Conservation (phyloP, 2,329 filamentous ascomycete species). For the Chaetomiaceae sp. region DNA sequence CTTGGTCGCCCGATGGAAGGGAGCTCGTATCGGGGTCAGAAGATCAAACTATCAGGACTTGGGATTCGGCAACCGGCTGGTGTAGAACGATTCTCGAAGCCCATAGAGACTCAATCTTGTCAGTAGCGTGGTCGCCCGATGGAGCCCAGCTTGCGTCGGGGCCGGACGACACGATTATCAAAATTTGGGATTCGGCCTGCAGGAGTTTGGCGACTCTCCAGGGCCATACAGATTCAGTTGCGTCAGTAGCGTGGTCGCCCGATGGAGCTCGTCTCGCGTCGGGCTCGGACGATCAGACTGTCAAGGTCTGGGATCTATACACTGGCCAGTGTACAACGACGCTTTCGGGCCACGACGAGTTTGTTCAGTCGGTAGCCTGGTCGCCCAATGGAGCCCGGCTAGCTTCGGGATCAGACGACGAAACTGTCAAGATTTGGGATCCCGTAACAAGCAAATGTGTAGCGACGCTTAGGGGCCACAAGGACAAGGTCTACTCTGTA, state of each 20-base stretch:
- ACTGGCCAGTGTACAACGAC: not conserved
- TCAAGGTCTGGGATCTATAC: not conserved
- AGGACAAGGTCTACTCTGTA: too few species aligned
- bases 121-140: not conserved
- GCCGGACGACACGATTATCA: not conserved
- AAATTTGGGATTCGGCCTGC: not conserved
- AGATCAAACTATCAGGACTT: not conserved
- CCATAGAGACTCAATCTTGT: not conserved
- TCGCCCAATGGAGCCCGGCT: not conserved
- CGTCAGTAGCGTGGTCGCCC: not conserved
- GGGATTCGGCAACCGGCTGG: not conserved
- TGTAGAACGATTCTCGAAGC: not conserved
- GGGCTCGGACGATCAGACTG: not conserved
- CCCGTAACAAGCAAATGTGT: not conserved
- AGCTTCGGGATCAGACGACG: not conserved
- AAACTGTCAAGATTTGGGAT: not conserved
- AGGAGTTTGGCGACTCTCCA: not conserved
- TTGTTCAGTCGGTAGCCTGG: not conserved
- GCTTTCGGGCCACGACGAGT: not conserved
- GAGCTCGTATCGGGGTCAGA: not conserved
- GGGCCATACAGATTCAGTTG: not conserved
- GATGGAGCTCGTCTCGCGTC: constrained; percentile 1
- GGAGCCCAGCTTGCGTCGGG: not conserved
- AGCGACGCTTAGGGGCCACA: not conserved
- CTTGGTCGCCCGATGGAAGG: not conserved